Base-by-base conservation (phyloP, 192 early-diverging fungal species). In the Dissophora globulifera region DNA sequence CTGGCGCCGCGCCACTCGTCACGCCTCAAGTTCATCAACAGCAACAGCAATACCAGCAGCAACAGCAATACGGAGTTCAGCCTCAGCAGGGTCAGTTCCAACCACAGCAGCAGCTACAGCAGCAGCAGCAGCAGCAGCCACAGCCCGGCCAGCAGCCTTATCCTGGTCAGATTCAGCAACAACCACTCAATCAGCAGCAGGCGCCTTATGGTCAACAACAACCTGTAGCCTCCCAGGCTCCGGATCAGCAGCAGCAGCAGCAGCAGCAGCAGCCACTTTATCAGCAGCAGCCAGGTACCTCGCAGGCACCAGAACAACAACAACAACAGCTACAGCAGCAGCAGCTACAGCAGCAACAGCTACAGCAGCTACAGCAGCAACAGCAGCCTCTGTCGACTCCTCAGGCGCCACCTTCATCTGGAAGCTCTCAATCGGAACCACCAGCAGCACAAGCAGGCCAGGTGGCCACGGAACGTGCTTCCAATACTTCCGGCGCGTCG, bases 1-100 rank as follows among this genome's bases (percentile, higher is more conserved):
- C 48, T 11, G 42, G 55, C 26, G 38, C 47, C n/a, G n/a, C n/a
- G n/a, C n/a, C 17, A 10, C 26, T 9, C 4, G 26, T 32, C 4
- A 48, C 25, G 7, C 58, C 30, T 27, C 66, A 68, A 20, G 9
- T 50, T 13, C 67, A 69, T 41, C 67, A 69, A 33, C 67, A 53
- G 41, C 30, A 23, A 12, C 30, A 45, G 9, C 62, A 52, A 25
- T 48, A 62, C 20, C 59, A 62, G 48, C 12, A 25, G 10, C 32
- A 48, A 35, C 32, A 32, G 12, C 55, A 35, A 8, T 38, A 9
- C 35, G 7, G n/a, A 22, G 17, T 41, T 23, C 54, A 29, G 19
- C 51, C 17, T 6, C 56, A 58, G 19, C 56, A 58, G 41, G 15
- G 23, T 29, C 58, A 60, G 29, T 27, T 25, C 13, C 57, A 35